Evolutionary conservation across 352 stramenopile species (phyloP), one percentile per base, ranked within the genome.

Genomic region (Phytophthora fragariaefolia): DNA sequence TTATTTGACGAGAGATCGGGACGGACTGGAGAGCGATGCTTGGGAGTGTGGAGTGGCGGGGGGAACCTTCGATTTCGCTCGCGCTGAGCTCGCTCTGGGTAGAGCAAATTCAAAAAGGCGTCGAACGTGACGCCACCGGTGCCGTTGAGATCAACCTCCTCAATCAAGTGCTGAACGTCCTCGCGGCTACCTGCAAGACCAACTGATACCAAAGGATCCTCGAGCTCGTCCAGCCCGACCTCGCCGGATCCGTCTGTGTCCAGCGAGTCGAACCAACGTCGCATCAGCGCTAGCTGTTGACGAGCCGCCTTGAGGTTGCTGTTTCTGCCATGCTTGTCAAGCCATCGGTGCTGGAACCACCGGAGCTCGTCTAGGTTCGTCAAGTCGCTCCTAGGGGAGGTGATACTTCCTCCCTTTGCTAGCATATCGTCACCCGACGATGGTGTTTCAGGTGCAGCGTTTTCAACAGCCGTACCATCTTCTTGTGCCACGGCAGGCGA

Each of bases 241-340:
- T 91, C 86, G 2, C 89, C 90, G 1, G 83, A 92, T 17, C 85
- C 84, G 32, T 96, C 90, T 1, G 80, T 59, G 57, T 97, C 90
- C n/a, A 97, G 75, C n/a, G 81, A 95, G 48, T 92, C 83, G 49
- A 97, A 97, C 90, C 90, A 97, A 27, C 77, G 83, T 3, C 83
- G 65, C 68, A 96, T 79, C 13, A 95, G 71, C 27, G 74, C 73
- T 57, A 91, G 76, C 47, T 93, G 89, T 47, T 89, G 78, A 2
- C 86, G 84, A 6, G 69, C 74, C 15, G 84, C 72, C 52, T 93
- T 91, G n/a, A 95, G 55, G 8, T 83, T 76, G 53, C 79, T 93
- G 54, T 76, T 76, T 30, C 89, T 89, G 58, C 86, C 86, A 56
- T 92, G 86, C 42, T 86, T 90, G 58, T 81, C 76, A 12, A 95